Evolutionary conservation across 169 alveolate genomes (phyloP), one percentile per base, ranked within the genome.

Genomic region (Besnoitia besnoiti): DNA sequence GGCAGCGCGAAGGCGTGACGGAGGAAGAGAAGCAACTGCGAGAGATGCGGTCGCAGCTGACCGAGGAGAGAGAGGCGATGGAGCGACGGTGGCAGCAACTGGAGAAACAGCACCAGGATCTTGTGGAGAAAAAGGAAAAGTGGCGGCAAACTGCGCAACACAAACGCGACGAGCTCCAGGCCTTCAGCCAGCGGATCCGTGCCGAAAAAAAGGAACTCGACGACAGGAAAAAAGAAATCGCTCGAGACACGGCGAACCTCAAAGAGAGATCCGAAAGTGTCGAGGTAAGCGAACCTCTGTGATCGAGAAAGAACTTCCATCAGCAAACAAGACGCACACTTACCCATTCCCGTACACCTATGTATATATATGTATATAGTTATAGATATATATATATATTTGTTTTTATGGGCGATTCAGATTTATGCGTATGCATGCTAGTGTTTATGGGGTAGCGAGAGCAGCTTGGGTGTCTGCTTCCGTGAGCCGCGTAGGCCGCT

Each of bases 11-110:
- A 40, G 40, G 87, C 37, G 87, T 77, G 39, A 40, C 40, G 87
- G 87, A 77, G 61, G 87, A 77, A 24, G 87, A 77, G 33, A 42
- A 77, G 40, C 87, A 77, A 0, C 87, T 77, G 87, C 87, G 87
- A 8, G 61, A 40, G 59, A 37, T 40, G 61, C 87, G 87, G 12
- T 51, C 49, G 59, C 61, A 77, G 59, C 37, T 77, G 59, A 40
- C 49, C 50, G 61, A 30, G 87, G 87, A 77, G 55, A 51, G 59
- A 3, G 61, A 44, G 30, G 87, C n/a, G 40, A 42, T 77, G 87
- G 59, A 42, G 37, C 10, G 33, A 12, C 40, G 87, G n/a, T 77
- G 87, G 87, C n/a, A 77, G 59, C 61, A 77, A 21, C 59, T 77
- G 14, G 87, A 77, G 87, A 37, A 39, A 24, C 87, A 77, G 87